Evolutionary conservation across 371 early-diverging fungal genomes (phyloP).

Genomic region (Chytridiales sp.): DNA sequence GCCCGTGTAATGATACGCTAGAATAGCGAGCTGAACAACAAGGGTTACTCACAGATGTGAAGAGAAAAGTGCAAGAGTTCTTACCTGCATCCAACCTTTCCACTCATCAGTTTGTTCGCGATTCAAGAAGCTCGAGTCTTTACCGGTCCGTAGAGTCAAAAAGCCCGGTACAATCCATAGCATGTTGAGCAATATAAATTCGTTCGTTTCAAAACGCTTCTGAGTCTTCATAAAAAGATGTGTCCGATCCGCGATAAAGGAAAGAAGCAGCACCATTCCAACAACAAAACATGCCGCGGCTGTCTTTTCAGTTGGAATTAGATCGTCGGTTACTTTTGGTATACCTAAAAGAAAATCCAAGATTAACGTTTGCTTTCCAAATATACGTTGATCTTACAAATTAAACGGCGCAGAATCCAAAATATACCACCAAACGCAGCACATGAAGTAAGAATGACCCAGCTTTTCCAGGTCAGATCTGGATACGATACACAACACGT

Average conservation of each 20-base stretch:
- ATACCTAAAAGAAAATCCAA: background rate
- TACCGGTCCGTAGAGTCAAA: constrained; percentile 45
- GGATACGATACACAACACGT: constrained; percentile 68
- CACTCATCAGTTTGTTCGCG: constrained; percentile 78
- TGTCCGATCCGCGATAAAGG: constrained; percentile 69
- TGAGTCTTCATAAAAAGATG: constrained; percentile 65
- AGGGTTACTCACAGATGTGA: background rate
- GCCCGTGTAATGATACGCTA: constrained; percentile 71
- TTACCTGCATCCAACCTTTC: constrained; percentile 82
- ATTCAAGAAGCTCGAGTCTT: constrained; percentile 61
- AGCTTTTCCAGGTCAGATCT: constrained; percentile 48
- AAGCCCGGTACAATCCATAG: constrained; percentile 48
- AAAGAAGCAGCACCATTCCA: constrained; percentile 43
- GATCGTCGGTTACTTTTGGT: background rate
- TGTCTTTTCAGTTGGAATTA: constrained; percentile 19
- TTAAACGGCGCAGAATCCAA: constrained; percentile 48
- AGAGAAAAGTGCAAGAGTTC: background rate
- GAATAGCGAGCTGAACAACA: constrained; percentile 49
- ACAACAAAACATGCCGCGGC: constrained; percentile 16
- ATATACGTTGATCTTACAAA: constrained; percentile 30
- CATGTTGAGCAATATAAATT: constrained; percentile 48
- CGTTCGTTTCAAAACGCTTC: constrained; percentile 52
- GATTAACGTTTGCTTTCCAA: background rate
- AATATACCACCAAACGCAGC: constrained; percentile 44
- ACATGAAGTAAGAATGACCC: too few relatives aligned